A percentile compares a stretch with the other conserved stretches of the same genome.
Evolutionary conservation across 164 flowering plant genomes (phyloP).

Genomic region (Aristolochia contorta): DNA sequence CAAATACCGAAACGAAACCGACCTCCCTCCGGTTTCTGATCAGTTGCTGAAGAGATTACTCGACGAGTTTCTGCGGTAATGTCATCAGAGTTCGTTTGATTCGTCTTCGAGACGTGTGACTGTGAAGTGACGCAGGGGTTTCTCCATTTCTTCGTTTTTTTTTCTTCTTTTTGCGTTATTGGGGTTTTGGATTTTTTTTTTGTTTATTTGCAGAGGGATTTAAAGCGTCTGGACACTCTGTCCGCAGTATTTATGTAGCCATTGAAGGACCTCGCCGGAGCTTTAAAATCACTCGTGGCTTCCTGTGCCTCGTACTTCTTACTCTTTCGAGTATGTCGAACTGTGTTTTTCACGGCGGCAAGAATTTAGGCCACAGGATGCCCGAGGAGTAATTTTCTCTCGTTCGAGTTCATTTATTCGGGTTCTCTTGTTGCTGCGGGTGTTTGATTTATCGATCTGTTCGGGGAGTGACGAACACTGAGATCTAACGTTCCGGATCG

Average conservation of each 20-base stretch:
- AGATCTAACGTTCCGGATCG: background rate
- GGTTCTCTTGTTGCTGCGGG: background rate
- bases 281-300: background rate
- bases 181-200: background rate
- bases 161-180: background rate
- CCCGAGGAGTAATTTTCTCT: background rate
- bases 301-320: background rate
- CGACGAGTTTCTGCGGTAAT: background rate
- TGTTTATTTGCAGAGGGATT: background rate
- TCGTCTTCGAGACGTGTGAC: background rate
- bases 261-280: constrained; percentile 10
- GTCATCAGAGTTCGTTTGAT: background rate
- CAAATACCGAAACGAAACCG: background rate
- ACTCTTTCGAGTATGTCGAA: background rate
- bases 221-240: constrained; percentile 10
- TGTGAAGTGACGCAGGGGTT: background rate
- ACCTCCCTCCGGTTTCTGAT: background rate
- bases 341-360: background rate
- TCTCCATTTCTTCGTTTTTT: background rate
- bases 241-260: constrained; percentile 8
- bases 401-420: background rate
- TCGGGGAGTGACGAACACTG: background rate
- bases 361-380: background rate
- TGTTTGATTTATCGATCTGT: constrained; percentile 5
- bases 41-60: background rate